Percentiles rank a stretch among this genome's conserved stretches.
phyloP scores from a whole-genome alignment of 2,329 filamentous ascomycete species.

The Mariannaea sp. region DNA sequence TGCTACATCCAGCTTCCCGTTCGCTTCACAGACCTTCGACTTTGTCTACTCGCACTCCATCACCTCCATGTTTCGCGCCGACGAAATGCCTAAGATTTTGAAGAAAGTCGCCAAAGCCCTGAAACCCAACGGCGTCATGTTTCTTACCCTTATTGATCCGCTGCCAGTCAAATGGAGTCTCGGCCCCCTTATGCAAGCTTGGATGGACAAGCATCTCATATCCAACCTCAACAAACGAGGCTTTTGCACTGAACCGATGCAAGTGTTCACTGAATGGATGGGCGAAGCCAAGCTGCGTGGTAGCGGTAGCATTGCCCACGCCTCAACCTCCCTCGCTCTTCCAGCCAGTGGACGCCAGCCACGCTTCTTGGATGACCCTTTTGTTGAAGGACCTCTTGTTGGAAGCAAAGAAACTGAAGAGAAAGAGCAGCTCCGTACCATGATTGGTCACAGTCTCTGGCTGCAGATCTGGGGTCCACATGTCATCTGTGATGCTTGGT shows the following conservation, averaged over 20 bases:
- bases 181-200: conserved; percentile 61
- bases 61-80: conserved; percentile 59
- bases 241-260: conserved; percentile 63
- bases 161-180: conserved; percentile 59
- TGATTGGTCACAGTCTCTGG: conserved; percentile 63
- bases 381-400: conserved; percentile 23
- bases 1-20: not conserved
- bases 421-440: conserved; percentile 55
- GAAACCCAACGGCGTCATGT: conserved; percentile 57
- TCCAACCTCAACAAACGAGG: conserved; percentile 63
- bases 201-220: conserved; percentile 66
- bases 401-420: conserved; percentile 42
- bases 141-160: conserved; percentile 67
- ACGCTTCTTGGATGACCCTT: conserved; percentile 31
- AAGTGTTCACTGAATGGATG: conserved; percentile 63
- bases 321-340: conserved; percentile 55
- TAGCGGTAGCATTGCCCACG: conserved; percentile 53
- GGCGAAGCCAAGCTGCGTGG: conserved; percentile 57
- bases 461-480: conserved; percentile 62
- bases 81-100: conserved; percentile 61
- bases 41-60: conserved; percentile 59
- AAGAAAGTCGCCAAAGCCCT: conserved; percentile 62
- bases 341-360: conserved; percentile 37
- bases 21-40: conserved; percentile 45
- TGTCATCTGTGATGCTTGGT: conserved; percentile 58